These are phyloP conservation scores for Coemansia javaensis DNA, from an alignment of 192 early-diverging fungal genomes.

Conservation along the genomic window DNA sequence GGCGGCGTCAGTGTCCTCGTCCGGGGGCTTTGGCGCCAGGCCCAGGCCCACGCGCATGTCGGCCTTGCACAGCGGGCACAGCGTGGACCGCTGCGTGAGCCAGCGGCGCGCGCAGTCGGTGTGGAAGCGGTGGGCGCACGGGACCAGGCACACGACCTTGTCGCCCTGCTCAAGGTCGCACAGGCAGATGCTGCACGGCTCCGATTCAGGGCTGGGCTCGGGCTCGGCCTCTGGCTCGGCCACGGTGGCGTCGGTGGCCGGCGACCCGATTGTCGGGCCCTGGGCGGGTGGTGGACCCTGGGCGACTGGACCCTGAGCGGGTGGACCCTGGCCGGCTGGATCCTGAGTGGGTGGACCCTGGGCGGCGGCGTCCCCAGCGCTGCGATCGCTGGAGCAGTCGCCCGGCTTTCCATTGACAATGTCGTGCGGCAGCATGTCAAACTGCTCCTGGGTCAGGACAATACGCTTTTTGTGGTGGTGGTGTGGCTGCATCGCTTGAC, in stretches of 20 bases:
- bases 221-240: not conserved
- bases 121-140: conserved; percentile 37
- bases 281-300: not conserved
- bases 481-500: conserved; percentile 7
- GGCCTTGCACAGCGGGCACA: conserved; percentile 36
- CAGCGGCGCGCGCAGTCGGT: conserved; percentile 27
- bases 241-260: not conserved
- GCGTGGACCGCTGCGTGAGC: conserved; percentile 33
- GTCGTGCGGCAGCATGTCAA: conserved; percentile 27
- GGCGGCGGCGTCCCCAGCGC: too few relatives aligned
- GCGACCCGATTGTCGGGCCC: too few relatives aligned
- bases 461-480: conserved; percentile 6
- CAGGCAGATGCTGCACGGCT: conserved; percentile 32
- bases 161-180: conserved; percentile 15
- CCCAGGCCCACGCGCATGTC: conserved; percentile 30
- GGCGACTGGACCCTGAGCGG: conserved; percentile 5
- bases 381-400: too few relatives aligned
- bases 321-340: too few relatives aligned
- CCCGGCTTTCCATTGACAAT: too few relatives aligned
- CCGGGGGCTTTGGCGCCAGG: not conserved
- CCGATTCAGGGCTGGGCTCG: conserved; percentile 4
- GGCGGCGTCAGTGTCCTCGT: too few relatives aligned
- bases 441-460: conserved; percentile 29
- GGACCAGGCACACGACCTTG: conserved; percentile 19
- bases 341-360: too few relatives aligned